phyloP scores from a whole-genome alignment of 2,329 filamentous ascomycete genomes.

The Claviceps cyperi region DNA sequence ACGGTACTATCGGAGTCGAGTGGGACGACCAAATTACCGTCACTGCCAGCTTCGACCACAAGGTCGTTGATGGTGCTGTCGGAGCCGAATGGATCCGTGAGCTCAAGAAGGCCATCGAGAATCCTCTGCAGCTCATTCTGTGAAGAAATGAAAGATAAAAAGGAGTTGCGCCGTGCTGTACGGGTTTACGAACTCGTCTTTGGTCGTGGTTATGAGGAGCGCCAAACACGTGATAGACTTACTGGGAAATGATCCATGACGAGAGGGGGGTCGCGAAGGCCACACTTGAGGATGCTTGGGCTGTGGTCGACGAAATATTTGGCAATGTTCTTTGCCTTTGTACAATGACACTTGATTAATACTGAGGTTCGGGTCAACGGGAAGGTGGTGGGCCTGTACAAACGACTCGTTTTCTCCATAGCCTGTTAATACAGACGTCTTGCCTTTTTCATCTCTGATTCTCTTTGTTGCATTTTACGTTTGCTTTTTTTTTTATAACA shows the following conservation, averaged over 20 bases:
- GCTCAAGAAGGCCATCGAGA: conserved; percentile 95
- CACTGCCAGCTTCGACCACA: conserved; percentile 95
- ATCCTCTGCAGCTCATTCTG: conserved; percentile 86
- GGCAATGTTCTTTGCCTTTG: conserved; percentile 21
- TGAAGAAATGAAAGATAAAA: conserved; percentile 29
- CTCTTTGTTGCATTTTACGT: not conserved
- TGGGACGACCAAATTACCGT: conserved; percentile 97
- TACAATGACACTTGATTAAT: conserved; percentile 30
- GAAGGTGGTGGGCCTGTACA: conserved; percentile 16
- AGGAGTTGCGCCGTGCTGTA: not conserved
- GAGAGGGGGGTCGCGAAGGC: conserved; percentile 2
- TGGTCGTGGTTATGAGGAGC: conserved; percentile 3
- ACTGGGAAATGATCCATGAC: conserved; percentile 2
- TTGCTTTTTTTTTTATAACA: not conserved
- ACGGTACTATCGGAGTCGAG: conserved; percentile 58
- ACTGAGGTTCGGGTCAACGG: conserved; percentile 18
- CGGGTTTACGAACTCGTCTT: not conserved
- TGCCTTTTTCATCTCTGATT: not conserved
- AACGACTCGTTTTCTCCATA: conserved; percentile 11
- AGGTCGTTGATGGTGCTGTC: conserved; percentile 91
- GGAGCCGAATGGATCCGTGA: conserved; percentile 94
- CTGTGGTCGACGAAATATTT: conserved; percentile 8
- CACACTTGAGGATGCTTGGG: not conserved
- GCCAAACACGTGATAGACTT: conserved; percentile 9
- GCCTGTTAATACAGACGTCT: conserved; percentile 9